Evolutionary conservation across 2,329 filamentous ascomycete species (phyloP), one percentile per base, ranked within the genome.

Genomic region (Hymenoscyphus albidus): DNA sequence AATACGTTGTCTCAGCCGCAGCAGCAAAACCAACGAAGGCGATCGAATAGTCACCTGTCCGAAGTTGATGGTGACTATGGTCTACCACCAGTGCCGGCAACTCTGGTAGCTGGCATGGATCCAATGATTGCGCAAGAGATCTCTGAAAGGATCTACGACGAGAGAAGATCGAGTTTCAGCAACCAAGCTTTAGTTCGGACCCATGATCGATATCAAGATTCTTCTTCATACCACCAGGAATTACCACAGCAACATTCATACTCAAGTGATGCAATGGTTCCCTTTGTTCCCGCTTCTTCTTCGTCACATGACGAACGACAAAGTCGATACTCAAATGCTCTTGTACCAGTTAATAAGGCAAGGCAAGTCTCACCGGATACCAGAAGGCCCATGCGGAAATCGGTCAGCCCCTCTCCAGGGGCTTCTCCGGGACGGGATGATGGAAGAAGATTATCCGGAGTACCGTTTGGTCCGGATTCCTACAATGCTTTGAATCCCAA

Each of bases 391-490:
- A 82, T 79, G 65, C 85, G 90, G 61, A 93, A 93, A 75, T 92
- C 90, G 1, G 85, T 93, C 39, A 92, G 89, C 70, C 89, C 90
- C 2, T 84, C 85, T 1, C 89, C 90, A 67, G 83, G 75, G 27
- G 80, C 75, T 44, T 75, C 77, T 62, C 81, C 70, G n/a, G 48
- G 18, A 7, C n/a, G 22, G 5, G 48, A 54, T 22, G 75, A 77
- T 27, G 75, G 79, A 58, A 81, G 85, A 64, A 79, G 83, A 59
- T 71, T 85, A 5, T 89, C 88, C 1, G 83, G 82, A 16, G 77
- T 90, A 3, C 90, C 90, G 0, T 94, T 92, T 71, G 85, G 87
- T 0, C 91, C 91, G 0, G 91, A 93, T 73, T 88, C 86, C 40
- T 93, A 92, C 73, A 87, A 92, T 70, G 82, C 85, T 0, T 81